phyloP scores from a whole-genome alignment of 768 basidiomycete genomes.

The Kondoa subrosea region DNA sequence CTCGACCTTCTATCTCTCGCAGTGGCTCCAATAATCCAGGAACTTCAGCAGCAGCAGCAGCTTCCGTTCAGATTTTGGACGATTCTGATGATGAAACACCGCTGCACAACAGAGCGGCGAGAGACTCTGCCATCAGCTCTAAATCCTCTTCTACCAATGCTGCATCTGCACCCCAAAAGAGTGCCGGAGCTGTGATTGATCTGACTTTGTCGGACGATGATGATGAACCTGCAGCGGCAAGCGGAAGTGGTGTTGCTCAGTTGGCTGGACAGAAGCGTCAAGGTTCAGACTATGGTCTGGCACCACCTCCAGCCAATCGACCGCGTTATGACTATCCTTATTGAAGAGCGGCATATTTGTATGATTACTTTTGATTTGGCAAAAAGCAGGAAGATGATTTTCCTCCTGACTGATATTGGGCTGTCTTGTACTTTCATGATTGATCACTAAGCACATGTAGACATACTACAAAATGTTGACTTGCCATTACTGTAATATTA shows the following conservation, averaged over 20 bases:
- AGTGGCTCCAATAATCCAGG: not conserved
- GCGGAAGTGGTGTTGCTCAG: slow-evolving; percentile 24
- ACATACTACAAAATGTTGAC: not conserved
- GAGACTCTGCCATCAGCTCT: not conserved
- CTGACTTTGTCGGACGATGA: slow-evolving; percentile 58
- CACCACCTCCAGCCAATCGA: not conserved
- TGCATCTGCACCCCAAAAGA: slow-evolving; percentile 29
- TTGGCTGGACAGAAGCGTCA: not conserved
- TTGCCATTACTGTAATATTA: not conserved
- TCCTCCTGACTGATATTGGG: too few relatives aligned
- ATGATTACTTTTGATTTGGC: too few relatives aligned
- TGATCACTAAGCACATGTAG: too few relatives aligned
- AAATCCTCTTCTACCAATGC: slow-evolving; percentile 37
- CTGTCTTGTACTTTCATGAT: too few relatives aligned
- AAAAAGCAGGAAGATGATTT: too few relatives aligned
- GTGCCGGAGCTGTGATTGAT: slow-evolving; percentile 52
- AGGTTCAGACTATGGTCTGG: not conserved
- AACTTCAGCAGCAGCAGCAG: not conserved
- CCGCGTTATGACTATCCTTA: not conserved
- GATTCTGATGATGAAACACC: slow-evolving; percentile 43
- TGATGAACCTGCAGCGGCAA: slow-evolving; percentile 43
- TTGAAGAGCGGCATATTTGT: not conserved
- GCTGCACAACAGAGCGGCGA: not conserved
- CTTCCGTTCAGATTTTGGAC: slow-evolving; percentile 32
- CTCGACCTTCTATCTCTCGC: not conserved